Evolutionary conservation across 2,329 filamentous ascomycete genomes (phyloP), one percentile per base, ranked within the genome.

Genomic region (Colletotrichum somersetense): DNA sequence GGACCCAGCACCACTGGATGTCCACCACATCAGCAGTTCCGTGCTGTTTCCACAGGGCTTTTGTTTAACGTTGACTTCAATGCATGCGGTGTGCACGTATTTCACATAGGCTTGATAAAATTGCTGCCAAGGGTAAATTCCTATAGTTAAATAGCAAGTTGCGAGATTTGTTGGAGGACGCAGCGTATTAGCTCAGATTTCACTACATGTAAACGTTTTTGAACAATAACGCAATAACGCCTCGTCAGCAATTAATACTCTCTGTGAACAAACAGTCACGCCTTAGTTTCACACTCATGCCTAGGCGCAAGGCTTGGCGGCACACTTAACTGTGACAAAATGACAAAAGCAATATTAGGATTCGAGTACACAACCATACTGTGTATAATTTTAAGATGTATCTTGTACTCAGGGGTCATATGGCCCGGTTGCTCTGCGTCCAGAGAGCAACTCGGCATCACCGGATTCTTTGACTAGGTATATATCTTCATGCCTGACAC

Each of bases 401-500:
- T 20, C 26, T 10, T 33, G 26, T 6, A 30, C 30, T 68, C 14
- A 83, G 42, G 89, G 88, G 55, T 89, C 81, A 81, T 88, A 90
- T 2, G 89, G 84, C 6, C 85, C 84, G 2, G 69, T 80, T 2
- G 89, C 88, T 66, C 86, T 83, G 3, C 78, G 81, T 1, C 89
- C 88, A 30, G 85, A 90, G 59, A 91, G 78, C 16, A 90, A 79
- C 57, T 89, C 86, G 0, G 89, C 86, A 64, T 87, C 83, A 0
- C 85, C 88, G 64, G 85, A 77, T 66, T 86, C 85, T 67, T 78
- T 87, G 10, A 91, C 87, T 4, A 91, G 80, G 63, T 90, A 85
- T 10, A 91, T 83, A 75, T 91, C 89, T 76, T 92, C 90, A 76
- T 91, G 89, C 48, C 89, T 82, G 1, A 91, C 88, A 0, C 89